Percentiles rank a stretch among this genome's conserved stretches.
Evolutionary conservation across 441 rosid species (phyloP).

Genomic region (Pelargonium hybrid): DNA sequence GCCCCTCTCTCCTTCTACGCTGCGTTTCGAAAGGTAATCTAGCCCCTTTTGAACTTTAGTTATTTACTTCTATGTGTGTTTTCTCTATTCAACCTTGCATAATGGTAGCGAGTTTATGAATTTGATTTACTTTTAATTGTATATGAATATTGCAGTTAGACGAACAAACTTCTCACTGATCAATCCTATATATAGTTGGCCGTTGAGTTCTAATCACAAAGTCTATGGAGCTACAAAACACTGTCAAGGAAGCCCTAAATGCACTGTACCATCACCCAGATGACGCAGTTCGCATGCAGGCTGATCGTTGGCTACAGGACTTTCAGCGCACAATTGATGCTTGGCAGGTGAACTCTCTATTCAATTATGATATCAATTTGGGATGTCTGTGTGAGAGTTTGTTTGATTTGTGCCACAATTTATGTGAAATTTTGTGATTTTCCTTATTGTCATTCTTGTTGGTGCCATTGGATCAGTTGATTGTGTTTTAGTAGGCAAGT

Average conservation of each 20-base stretch:
- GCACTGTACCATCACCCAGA: conserved; percentile 94
- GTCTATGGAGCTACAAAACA: conserved; percentile 65
- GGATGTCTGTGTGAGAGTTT: not conserved
- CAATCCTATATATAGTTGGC: not conserved
- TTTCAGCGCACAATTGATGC: conserved; percentile 93
- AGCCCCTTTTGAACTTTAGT: no score
- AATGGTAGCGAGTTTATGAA: no score
- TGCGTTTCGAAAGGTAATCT: no score
- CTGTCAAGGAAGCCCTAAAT: conserved; percentile 91
- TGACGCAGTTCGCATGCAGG: conserved; percentile 64
- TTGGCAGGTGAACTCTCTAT: conserved; percentile 58
- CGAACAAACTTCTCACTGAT: no score
- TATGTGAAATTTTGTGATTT: not conserved
- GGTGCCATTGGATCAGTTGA: conserved; percentile 10
- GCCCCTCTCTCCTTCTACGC: no score
- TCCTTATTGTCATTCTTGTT: not conserved
- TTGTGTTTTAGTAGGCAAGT: not conserved
- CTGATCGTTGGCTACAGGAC: conserved; percentile 87
- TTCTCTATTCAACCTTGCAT: no score
- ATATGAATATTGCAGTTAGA: no score
- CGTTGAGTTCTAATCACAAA: not conserved
- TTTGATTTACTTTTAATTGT: no score
- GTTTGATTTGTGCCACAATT: not conserved
- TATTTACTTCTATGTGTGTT: no score
- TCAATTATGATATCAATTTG: not conserved